Evolutionary conservation across 1,139 yeast genomes (phyloP), one percentile per base, ranked within the genome.

Genomic region (Saccharomyces hybrid): DNA sequence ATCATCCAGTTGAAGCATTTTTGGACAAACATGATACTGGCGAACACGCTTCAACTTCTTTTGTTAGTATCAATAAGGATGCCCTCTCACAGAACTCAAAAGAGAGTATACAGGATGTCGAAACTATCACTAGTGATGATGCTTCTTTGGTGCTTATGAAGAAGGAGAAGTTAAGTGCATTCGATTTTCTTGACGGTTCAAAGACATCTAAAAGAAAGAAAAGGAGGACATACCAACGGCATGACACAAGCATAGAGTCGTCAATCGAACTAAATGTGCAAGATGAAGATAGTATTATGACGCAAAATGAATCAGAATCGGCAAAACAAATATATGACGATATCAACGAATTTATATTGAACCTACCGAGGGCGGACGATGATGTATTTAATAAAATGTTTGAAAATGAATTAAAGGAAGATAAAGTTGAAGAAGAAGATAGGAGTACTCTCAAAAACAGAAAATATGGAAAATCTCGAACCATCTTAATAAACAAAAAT

Each of bases 121-220:
- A 32, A 32, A 32, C 14, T 13, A 32, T 13, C 38, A 32, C 14
- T 11, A 32, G 38, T 32, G 38, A 32, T 32, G 38, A 32, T 32
- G 4, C 38, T 13, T 32, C 38, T 13, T 13, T 32, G n/a, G 38
- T 13, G 3, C 14, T 13, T 32, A 32, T 32, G 14, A 38, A 31
- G 27, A 29, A 26, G 28, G 26, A 16, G 34, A 34, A 51, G n/a
- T 44, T 56, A 34, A 55, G 54, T n/a, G 59, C 59, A 1, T 62
- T 63, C 44, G 63, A 61, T 34, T 57, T 66, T 48, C 44, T 65
- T 31, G 61, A 62, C 44, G 52, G 53, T 28, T 44, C 55, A 9
- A 44, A 53, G 8, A 52, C 48, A n/a, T 46, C 34, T 1, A 51
- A 41, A 20, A 51, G 41, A 46, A 62, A 59, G 56, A 60, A 59